Base-by-base conservation (phyloP, 2,329 filamentous ascomycete genomes). In the Botryotinia globosa region DNA sequence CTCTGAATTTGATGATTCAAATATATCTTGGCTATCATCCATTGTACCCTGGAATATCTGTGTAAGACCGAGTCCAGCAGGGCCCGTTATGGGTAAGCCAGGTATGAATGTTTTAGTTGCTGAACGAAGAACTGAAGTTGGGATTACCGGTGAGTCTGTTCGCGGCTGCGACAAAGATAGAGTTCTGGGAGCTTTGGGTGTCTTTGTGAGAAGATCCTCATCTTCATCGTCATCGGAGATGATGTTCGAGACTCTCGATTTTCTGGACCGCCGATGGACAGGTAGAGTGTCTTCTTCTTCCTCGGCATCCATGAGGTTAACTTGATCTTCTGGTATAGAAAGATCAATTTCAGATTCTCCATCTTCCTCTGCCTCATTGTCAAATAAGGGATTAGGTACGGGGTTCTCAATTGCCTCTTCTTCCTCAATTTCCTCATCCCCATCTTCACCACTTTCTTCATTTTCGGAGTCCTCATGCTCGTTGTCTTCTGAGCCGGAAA, bases 41-140 rank as follows among this genome's bases (percentile, higher is more conserved):
- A 98, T 92, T 1, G 94, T 97, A 20, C 93, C 93, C 8, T 92
- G 92, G 80, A 97, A 98, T 75, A 96, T 95, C 78, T 97, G 94
- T 0, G 94, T 97, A 62, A 97, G 85, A 16, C 93, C 92, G 59
- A 97, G 83, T 4, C 89, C 89, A 51, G 88, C 89, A 34, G 88
- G 85, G 0, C 85, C 87, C 10, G 85, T 82, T 6, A 90, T 85
- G 3, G 90, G 88, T 32, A 93, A 82, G 1, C 90, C 90, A 5
- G 91, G 91, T 73, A 93, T 91, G 77, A 91, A 91, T 0, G 84
- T 87, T 82, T 92, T 92, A 73, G 87, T 90, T 3, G 89, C 89
- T 6, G 90, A 92, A 58, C 90, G 87, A n/a, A 91, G 80, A 3
- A 91, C 88, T 0, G 90, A 92, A 25, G 85, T 88, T 5, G 90